These are phyloP conservation scores for Protomyces arabidopsidicola DNA, from an alignment of 1,139 yeast genomes.

Conservation along the genomic window DNA sequence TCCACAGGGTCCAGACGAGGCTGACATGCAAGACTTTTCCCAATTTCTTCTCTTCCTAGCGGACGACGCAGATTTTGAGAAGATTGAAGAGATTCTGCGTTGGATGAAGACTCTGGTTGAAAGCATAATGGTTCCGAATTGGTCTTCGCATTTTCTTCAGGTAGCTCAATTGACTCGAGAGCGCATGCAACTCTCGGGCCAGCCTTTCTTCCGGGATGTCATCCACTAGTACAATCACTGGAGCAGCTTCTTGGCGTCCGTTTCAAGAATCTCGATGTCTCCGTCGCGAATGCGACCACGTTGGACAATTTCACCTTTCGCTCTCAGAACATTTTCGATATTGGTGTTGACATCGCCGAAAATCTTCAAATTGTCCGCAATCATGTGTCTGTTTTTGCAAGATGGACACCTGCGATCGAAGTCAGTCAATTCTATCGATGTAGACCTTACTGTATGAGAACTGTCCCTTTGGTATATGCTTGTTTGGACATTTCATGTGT, in stretches of 20 bases:
- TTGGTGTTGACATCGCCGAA: slow-evolving; percentile 71
- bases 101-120: slow-evolving; percentile 26
- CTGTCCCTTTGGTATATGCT: slow-evolving; percentile 82
- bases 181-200: no score
- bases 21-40: slow-evolving; percentile 45
- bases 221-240: no score
- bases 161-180: no score
- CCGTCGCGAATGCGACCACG: slow-evolving; percentile 38
- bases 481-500: slow-evolving; percentile 86
- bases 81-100: slow-evolving; percentile 28
- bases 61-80: slow-evolving; percentile 28
- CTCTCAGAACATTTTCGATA: slow-evolving; percentile 70
- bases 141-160: no score
- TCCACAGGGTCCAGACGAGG: slow-evolving; percentile 56
- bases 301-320: slow-evolving; percentile 70
- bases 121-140: no score
- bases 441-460: slow-evolving; percentile 70
- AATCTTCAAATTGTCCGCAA: slow-evolving; percentile 86
- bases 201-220: no score
- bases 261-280: slow-evolving; percentile 14
- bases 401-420: slow-evolving; percentile 10
- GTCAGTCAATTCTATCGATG: slow-evolving; percentile 47
- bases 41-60: slow-evolving; percentile 32
- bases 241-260: neutral
- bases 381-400: slow-evolving; percentile 75